phyloP scores from a whole-genome alignment of 139 green algal genomes.

The Chlamydomonas sp. region DNA sequence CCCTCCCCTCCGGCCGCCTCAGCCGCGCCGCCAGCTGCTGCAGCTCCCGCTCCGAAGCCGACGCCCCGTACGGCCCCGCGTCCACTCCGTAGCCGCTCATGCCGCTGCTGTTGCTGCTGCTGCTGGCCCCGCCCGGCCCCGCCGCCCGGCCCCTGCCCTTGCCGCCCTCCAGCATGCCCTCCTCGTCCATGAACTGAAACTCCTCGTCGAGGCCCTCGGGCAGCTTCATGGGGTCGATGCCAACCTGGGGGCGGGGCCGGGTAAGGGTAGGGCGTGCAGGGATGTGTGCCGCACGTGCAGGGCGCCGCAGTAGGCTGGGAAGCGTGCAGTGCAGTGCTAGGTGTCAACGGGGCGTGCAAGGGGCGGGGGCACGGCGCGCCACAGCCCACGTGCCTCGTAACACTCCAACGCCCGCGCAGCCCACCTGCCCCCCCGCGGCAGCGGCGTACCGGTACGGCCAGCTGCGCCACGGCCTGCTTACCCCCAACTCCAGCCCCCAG shows the following conservation, averaged over 20 bases:
- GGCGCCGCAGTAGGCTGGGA: too few species aligned
- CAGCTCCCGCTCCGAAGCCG: constrained; percentile 4
- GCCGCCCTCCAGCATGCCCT: constrained; percentile 7
- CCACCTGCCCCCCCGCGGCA: too few species aligned
- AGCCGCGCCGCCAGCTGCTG: background rate
- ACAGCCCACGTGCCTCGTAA: too few species aligned
- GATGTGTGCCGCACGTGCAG: too few species aligned
- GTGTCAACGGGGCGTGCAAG: too few species aligned
- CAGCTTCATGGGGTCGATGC: constrained; percentile 66
- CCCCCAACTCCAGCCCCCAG: too few species aligned
- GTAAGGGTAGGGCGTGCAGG: background rate
- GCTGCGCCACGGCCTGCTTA: too few species aligned
- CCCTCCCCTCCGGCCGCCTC: background rate
- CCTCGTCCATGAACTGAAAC: constrained; percentile 58
- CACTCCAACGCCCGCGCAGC: too few species aligned
- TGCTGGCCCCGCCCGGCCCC: background rate
- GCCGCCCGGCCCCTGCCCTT: background rate
- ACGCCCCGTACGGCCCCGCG: background rate
- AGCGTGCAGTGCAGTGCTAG: too few species aligned
- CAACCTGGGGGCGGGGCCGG: constrained; percentile 31
- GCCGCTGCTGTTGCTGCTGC: background rate
- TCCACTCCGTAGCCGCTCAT: background rate
- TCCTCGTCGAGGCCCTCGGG: constrained; percentile 63
- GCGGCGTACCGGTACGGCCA: too few species aligned
- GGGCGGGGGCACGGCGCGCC: too few species aligned